These are phyloP conservation scores for Puccinia horiana DNA, from an alignment of 1,284 basidiomycete species.

Conservation along the genomic window DNA sequence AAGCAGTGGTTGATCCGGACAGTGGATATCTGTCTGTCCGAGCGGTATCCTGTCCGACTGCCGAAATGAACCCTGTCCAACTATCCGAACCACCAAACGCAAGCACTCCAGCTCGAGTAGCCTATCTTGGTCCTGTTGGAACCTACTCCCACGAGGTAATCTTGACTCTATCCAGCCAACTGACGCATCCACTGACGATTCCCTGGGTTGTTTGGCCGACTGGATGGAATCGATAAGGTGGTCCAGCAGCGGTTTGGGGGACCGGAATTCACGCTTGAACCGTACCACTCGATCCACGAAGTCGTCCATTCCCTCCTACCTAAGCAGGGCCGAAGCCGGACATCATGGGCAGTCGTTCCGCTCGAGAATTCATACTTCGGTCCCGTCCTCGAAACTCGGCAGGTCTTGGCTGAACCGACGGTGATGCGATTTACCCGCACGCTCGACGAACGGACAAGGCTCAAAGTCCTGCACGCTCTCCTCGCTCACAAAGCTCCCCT, in stretches of 20 bases:
- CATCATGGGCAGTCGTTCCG: conserved; percentile 26
- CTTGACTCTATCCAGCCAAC: not conserved
- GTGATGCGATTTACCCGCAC: conserved; percentile 4
- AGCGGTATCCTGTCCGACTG: too few species aligned
- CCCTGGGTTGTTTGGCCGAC: not conserved
- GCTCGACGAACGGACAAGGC: conserved; percentile 5
- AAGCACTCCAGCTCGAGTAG: conserved; percentile 6
- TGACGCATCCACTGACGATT: not conserved
- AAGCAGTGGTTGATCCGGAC: not conserved
- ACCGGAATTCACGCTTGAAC: not conserved
- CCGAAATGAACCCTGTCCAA: not conserved
- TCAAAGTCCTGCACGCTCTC: conserved; percentile 41
- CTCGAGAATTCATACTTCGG: conserved; percentile 33
- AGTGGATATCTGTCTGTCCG: not conserved
- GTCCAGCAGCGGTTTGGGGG: not conserved
- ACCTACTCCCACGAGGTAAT: conserved; percentile 46
- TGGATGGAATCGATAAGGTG: not conserved
- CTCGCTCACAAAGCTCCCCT: not conserved
- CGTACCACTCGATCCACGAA: conserved; percentile 20
- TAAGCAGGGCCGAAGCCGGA: not conserved
- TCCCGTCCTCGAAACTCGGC: conserved; percentile 31
- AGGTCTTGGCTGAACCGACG: conserved; percentile 22
- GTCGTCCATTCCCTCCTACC: conserved; percentile 19
- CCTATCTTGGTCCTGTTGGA: conserved; percentile 32
- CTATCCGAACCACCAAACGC: not conserved